Percentiles rank a stretch among this genome's conserved stretches.
These are phyloP conservation scores for Monilinia polystroma DNA, from an alignment of 2,329 filamentous ascomycete species.

Conservation along the genomic window DNA sequence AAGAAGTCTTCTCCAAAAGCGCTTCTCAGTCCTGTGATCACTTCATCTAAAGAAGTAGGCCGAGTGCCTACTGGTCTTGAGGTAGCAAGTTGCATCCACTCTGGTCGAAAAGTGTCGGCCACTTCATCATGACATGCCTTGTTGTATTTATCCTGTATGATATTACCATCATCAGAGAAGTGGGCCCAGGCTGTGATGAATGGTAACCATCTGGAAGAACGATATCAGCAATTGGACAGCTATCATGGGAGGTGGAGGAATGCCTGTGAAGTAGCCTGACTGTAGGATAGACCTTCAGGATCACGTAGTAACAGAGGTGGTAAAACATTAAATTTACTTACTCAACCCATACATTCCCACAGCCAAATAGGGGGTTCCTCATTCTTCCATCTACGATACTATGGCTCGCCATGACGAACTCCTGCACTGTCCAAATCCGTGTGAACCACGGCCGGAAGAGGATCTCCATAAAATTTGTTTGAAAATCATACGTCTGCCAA, in stretches of 20 bases:
- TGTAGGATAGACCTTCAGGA: background rate
- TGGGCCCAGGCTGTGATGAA: slow-evolving; percentile 19
- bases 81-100: slow-evolving; percentile 7
- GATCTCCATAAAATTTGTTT: slow-evolving; percentile 14
- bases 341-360: slow-evolving; percentile 16
- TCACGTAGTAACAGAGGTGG: too few relatives aligned
- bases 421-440: slow-evolving; percentile 27
- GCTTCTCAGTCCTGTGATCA: background rate
- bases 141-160: slow-evolving; percentile 15
- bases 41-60: background rate
- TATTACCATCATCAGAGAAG: background rate
- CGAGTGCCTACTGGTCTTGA: background rate
- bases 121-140: background rate
- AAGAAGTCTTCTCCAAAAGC: slow-evolving; percentile 9
- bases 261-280: too few relatives aligned
- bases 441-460: slow-evolving; percentile 22
- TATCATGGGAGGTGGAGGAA: background rate
- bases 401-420: slow-evolving; percentile 17
- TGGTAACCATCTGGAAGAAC: slow-evolving; percentile 10
- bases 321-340: background rate
- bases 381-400: slow-evolving; percentile 11
- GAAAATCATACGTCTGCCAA: slow-evolving; percentile 9
- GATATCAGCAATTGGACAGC: background rate
- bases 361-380: slow-evolving; percentile 19
- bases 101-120: slow-evolving; percentile 10